These are phyloP conservation scores for Papiliotrema flavescens DNA, from an alignment of 1,284 basidiomycete species.

Conservation along the genomic window DNA sequence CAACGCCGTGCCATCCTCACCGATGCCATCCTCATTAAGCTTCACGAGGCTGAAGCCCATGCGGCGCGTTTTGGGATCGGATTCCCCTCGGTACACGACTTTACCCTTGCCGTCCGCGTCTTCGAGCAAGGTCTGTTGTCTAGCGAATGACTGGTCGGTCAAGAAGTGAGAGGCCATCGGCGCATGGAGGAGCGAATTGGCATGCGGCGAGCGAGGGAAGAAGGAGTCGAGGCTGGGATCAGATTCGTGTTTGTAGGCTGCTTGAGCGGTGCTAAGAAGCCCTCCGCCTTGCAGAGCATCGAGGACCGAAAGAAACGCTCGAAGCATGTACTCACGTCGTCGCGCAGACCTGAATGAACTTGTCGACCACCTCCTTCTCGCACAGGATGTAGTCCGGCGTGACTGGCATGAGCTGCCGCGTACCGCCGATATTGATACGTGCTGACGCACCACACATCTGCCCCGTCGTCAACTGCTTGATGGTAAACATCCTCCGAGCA, in stretches of 20 bases:
- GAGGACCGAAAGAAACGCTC: not conserved
- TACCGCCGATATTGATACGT: not conserved
- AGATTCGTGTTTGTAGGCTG: too few relatives aligned
- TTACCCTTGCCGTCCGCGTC: slow-evolving; percentile 60
- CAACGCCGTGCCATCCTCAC: slow-evolving; percentile 56
- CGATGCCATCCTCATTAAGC: slow-evolving; percentile 55
- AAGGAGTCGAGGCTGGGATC: slow-evolving; percentile 30
- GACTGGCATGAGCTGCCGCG: slow-evolving; percentile 53
- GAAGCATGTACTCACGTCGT: slow-evolving; percentile 50
- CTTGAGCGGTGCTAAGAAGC: too few relatives aligned
- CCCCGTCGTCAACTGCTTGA: slow-evolving; percentile 63
- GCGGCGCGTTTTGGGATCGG: slow-evolving; percentile 53
- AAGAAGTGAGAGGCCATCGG: slow-evolving; percentile 56
- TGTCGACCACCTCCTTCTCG: slow-evolving; percentile 60
- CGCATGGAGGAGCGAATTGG: slow-evolving; percentile 49
- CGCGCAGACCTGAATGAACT: slow-evolving; percentile 61
- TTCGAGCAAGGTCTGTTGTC: slow-evolving; percentile 63
- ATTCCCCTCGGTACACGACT: slow-evolving; percentile 66
- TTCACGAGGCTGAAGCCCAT: slow-evolving; percentile 53
- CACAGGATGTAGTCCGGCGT: slow-evolving; percentile 72
- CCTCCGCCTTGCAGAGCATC: too few relatives aligned
- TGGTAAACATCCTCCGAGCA: slow-evolving; percentile 61
- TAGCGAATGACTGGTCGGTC: slow-evolving; percentile 52
- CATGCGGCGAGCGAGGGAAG: slow-evolving; percentile 46
- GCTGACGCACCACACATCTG: slow-evolving; percentile 40